These are phyloP conservation scores for Phaeophleospora eucalypticola DNA, from an alignment of 2,329 filamentous ascomycete genomes.

Conservation along the genomic window DNA sequence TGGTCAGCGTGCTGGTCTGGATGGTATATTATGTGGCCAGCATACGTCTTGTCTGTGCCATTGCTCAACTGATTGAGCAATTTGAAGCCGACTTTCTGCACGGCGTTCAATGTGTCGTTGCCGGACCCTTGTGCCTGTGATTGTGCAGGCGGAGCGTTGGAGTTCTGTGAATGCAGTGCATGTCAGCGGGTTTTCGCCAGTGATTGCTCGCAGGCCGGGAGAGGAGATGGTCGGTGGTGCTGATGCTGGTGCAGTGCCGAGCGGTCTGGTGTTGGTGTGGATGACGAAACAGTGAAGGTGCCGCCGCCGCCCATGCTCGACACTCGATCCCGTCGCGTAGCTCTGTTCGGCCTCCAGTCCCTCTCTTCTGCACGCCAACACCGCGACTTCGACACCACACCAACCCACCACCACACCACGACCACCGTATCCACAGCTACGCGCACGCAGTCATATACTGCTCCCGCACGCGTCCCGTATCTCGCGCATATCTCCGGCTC, in stretches of 20 bases:
- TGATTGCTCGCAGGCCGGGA: background rate
- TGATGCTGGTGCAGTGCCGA: constrained; percentile 12
- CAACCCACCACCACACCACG: background rate
- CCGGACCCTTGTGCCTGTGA: background rate
- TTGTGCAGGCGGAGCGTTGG: constrained; percentile 18
- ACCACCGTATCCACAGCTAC: background rate
- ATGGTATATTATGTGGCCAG: constrained; percentile 24
- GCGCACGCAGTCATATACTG: background rate
- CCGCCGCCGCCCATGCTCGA: constrained; percentile 18
- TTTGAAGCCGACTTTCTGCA: constrained; percentile 59
- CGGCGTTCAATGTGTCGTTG: constrained; percentile 24
- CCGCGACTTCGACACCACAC: background rate
- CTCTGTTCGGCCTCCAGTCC: background rate
- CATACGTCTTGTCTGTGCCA: constrained; percentile 78
- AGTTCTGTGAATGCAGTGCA: constrained; percentile 25
- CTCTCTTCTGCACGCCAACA: constrained; percentile 20
- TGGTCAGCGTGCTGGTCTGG: background rate
- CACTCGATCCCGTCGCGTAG: background rate
- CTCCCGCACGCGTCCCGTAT: too few species aligned
- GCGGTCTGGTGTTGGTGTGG: too few species aligned
- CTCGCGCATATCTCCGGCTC: too few species aligned
- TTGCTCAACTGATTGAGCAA: constrained; percentile 72
- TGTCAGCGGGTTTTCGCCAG: constrained; percentile 13
- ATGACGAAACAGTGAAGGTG: constrained; percentile 27
- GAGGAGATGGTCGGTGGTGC: constrained; percentile 8